phyloP scores from a whole-genome alignment of 2,329 filamentous ascomycete genomes.

The Fusarium ambrosium region DNA sequence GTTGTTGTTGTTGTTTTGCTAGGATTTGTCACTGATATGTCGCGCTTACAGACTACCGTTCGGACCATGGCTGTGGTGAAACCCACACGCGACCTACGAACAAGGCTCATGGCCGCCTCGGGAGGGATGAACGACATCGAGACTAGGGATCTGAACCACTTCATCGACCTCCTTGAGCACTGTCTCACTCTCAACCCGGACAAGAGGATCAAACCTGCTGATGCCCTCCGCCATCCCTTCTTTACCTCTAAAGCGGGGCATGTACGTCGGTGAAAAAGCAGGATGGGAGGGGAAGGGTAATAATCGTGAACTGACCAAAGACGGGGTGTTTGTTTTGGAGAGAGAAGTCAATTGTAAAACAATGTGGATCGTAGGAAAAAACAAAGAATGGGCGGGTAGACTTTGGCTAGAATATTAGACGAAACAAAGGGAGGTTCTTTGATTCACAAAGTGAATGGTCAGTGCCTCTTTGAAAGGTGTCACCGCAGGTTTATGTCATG shows the following conservation, averaged over 20 bases:
- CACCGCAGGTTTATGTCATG: constrained; percentile 38
- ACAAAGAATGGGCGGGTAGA: constrained; percentile 11
- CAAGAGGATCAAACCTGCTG: constrained; percentile 87
- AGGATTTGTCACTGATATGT: constrained; percentile 7
- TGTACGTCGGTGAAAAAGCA: constrained; percentile 40
- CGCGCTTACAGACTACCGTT: constrained; percentile 69
- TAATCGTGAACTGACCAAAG: constrained; percentile 13
- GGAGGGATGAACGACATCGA: constrained; percentile 81
- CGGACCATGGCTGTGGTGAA: constrained; percentile 78
- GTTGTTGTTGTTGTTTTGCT: constrained; percentile 2
- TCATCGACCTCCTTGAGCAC: constrained; percentile 88
- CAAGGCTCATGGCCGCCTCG: constrained; percentile 80
- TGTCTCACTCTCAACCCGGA: constrained; percentile 93
- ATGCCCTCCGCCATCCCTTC: constrained; percentile 92
- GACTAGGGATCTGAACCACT: constrained; percentile 82
- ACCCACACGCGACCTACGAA: constrained; percentile 84
- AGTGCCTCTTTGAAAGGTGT: constrained; percentile 26
- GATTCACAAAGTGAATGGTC: constrained; percentile 13
- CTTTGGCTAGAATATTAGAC: constrained; percentile 30
- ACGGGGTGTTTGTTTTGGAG: constrained; percentile 25
- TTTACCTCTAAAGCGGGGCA: constrained; percentile 64
- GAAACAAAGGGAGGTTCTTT: constrained; percentile 29
- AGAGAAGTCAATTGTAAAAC: constrained; percentile 16
- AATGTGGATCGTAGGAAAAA: constrained; percentile 13
- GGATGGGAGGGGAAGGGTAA: no score